A percentile compares a stretch with the other conserved stretches of the same genome.
These are phyloP conservation scores for Pneumocystis oryctolagi DNA, from an alignment of 1,139 yeast genomes.

Conservation along the genomic window DNA sequence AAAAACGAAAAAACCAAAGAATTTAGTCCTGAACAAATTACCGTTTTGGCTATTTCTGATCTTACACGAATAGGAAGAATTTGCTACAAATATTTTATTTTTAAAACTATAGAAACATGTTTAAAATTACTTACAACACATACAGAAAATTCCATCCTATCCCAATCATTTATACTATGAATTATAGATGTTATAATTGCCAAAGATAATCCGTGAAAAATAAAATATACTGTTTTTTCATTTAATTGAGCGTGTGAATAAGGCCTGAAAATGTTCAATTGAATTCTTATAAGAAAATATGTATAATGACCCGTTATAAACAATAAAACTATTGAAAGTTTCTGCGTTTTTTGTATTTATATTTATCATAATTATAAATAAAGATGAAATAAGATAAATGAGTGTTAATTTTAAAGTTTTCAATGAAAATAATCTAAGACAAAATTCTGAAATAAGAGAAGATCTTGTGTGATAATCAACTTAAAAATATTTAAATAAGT, in stretches of 20 bases:
- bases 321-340: neutral
- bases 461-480: neutral
- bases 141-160: slow-evolving; percentile 37
- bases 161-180: slow-evolving; percentile 46
- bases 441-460: slow-evolving; percentile 7
- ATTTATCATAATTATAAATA: slow-evolving; percentile 7
- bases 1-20: neutral
- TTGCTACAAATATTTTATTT: neutral
- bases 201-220: slow-evolving; percentile 29
- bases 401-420: slow-evolving; percentile 4
- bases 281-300: neutral
- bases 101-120: neutral
- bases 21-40: slow-evolving; percentile 10
- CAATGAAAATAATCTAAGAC: slow-evolving; percentile 6
- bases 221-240: slow-evolving; percentile 45
- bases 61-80: neutral
- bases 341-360: slow-evolving; percentile 8
- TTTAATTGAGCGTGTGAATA: slow-evolving; percentile 44
- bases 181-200: slow-evolving; percentile 39
- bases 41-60: slow-evolving; percentile 6
- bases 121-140: slow-evolving; percentile 15
- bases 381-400: slow-evolving; percentile 8
- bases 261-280: slow-evolving; percentile 16
- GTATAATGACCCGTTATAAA: slow-evolving; percentile 7
- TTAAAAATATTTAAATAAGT: slow-evolving; percentile 21